Conservation (phyloP, 331 rosid species). For the Cydonia oblonga region DNA sequence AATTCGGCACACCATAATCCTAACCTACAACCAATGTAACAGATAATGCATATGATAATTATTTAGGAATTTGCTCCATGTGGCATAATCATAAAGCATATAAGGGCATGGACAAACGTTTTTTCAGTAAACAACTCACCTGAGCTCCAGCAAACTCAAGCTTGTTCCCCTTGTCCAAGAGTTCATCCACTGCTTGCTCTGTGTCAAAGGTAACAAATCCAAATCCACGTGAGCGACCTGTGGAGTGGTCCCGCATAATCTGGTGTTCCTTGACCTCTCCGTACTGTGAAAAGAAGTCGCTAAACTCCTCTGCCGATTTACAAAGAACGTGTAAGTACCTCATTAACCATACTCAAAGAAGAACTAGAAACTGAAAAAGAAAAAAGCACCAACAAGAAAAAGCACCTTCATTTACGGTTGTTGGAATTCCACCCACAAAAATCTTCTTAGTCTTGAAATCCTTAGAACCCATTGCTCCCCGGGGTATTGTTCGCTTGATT, state of each 20-base stretch:
- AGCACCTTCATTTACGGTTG: constrained; percentile 84
- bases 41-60: neutral
- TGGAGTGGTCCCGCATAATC: constrained; percentile 92
- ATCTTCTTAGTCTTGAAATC: constrained; percentile 96
- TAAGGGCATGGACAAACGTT: neutral
- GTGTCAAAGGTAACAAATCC: constrained; percentile 82
- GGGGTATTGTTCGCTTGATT: constrained; percentile 94
- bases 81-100: neutral
- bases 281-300: constrained; percentile 69
- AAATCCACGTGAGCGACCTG: constrained; percentile 94
- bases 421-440: constrained; percentile 95
- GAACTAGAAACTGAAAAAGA: neutral
- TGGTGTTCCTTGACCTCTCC: constrained; percentile 91
- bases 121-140: constrained; percentile 32
- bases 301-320: constrained; percentile 71
- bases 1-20: neutral
- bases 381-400: neutral
- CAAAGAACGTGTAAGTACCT: constrained; percentile 1
- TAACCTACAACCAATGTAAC: neutral
- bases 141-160: constrained; percentile 85
- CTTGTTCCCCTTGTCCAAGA: constrained; percentile 75
- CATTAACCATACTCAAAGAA: neutral
- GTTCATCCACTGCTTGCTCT: constrained; percentile 84
- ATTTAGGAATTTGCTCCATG: neutral
- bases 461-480: constrained; percentile 77